phyloP scores from a whole-genome alignment of 768 basidiomycete species.

The Panaeolus cyanescens region DNA sequence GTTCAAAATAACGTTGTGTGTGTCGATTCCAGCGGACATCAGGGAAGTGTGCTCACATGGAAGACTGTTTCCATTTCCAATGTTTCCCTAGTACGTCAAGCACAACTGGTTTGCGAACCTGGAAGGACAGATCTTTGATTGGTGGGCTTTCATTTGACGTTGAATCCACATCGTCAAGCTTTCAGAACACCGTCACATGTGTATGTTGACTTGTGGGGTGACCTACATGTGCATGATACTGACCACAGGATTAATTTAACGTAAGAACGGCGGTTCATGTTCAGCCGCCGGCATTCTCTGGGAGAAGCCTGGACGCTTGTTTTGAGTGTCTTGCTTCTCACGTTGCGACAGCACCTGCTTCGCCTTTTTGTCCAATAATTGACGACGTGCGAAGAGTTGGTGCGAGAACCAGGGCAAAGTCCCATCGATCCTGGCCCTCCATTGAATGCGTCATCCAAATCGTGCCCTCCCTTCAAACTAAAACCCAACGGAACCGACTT shows the following conservation, averaged over 20 bases:
- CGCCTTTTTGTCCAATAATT: neutral
- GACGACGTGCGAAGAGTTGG: neutral
- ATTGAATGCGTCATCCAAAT: neutral
- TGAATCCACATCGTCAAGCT: neutral
- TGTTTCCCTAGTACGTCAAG: slow-evolving; percentile 1
- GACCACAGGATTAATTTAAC: slow-evolving; percentile 1
- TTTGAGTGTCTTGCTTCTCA: neutral
- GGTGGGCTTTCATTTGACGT: slow-evolving; percentile 1
- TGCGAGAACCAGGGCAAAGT: neutral
- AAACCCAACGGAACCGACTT: neutral
- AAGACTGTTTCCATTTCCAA: neutral
- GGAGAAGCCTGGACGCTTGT: slow-evolving; percentile 3
- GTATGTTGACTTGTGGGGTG: neutral
- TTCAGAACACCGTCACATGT: neutral
- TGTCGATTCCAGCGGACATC: neutral
- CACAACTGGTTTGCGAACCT: neutral
- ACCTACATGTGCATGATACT: neutral
- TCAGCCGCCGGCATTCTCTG: slow-evolving; percentile 3
- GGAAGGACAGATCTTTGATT: neutral
- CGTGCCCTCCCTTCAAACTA: neutral
- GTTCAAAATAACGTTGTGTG: neutral
- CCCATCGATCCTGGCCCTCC: neutral
- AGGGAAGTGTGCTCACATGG: neutral
- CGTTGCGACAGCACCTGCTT: slow-evolving; percentile 2
- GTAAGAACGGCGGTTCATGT: slow-evolving; percentile 1